These are phyloP conservation scores for Scenedesmus sp. DNA, from an alignment of 163 green algal species.

Conservation along the genomic window DNA sequence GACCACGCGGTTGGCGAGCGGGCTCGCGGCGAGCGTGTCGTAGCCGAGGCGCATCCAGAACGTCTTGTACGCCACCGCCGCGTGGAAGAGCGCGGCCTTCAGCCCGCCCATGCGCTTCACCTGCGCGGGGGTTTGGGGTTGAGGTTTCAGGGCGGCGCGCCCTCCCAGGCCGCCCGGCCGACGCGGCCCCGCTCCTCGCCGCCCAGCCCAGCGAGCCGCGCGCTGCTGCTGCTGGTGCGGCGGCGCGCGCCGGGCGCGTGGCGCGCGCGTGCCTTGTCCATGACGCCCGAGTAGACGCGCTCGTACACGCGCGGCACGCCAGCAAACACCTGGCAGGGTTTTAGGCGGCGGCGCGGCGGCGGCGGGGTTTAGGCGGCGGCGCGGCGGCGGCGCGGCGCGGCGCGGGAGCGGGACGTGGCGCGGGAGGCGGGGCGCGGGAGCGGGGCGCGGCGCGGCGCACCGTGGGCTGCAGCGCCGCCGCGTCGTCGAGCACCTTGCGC, in stretches of 20 bases:
- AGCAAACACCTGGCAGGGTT: no score
- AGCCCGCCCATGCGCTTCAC: constrained; percentile 14
- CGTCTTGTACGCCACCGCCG: constrained; percentile 19
- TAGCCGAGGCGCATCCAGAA: constrained; percentile 32
- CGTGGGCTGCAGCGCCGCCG: constrained; percentile 57
- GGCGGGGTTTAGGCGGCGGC: no score
- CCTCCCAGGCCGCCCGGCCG: no score
- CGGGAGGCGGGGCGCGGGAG: no score
- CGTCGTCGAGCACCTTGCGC: constrained; percentile 55
- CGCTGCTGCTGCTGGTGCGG: neutral
- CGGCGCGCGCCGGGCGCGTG: neutral
- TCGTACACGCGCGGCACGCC: constrained; percentile 74
- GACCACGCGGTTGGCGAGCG: constrained; percentile 67
- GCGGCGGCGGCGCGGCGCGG: no score
- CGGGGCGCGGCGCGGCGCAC: no score
- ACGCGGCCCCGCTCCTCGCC: no score
- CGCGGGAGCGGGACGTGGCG: no score
- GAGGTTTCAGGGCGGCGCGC: no score
- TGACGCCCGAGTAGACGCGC: constrained; percentile 61
- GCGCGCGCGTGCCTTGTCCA: constrained; percentile 55
- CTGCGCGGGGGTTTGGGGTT: no score
- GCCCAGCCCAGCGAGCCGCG: no score
- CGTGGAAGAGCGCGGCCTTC: constrained; percentile 28
- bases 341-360: no score
- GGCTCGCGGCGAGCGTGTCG: constrained; percentile 46